Evolutionary conservation across 2,329 filamentous ascomycete genomes (phyloP), one percentile per base, ranked within the genome.

Genomic region (Hypoxylon rubiginosum): DNA sequence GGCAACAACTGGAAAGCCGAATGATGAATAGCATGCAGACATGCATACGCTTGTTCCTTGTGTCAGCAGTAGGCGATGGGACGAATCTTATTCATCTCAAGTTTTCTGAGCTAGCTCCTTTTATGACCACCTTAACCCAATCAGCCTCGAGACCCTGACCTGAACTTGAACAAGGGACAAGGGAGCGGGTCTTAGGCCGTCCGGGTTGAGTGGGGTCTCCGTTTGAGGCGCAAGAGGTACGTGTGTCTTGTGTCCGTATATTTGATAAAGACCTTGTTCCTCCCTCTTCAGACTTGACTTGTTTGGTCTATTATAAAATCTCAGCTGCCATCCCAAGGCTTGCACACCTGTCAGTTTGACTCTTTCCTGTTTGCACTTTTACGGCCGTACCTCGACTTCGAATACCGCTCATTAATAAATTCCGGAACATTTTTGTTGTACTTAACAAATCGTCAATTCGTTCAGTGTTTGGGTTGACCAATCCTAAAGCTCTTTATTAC

Each of bases 121-220:
- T 57, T 15, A 57, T 57, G 36, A 32, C 45, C 43, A 24, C 34
- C 32, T 17, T 17, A 46, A 52, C 15, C 36, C 32, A 45, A 43
- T 52, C 30, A 36, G 49, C n/a, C 19, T 41, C 50, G 19, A 41
- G 17, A 26, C 36, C 5, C 17, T 36, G 21, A 24, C 48, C 15
- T 24, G 17, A 15, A 39, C 8, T 7, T 26, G 50, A 9, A 41
- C 8, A n/a, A 8, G 19, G 39, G 43, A 41, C 51, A 54, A 41
- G 34, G 30, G 17, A 52, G 28, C 32, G 55, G 58, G 32, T 58
- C 49, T 46, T 45, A 17, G 61, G 34, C 60, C 45, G 10, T 46
- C 56, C 55, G 57, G 63, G 49, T 57, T 45, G 17, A 53, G 66
- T 69, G 66, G 66, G 66, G 66, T 64, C 59, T 64, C 66, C 66